Conservation (phyloP, 495 filamentous ascomycete species). For the Penicillium cinerascens region DNA sequence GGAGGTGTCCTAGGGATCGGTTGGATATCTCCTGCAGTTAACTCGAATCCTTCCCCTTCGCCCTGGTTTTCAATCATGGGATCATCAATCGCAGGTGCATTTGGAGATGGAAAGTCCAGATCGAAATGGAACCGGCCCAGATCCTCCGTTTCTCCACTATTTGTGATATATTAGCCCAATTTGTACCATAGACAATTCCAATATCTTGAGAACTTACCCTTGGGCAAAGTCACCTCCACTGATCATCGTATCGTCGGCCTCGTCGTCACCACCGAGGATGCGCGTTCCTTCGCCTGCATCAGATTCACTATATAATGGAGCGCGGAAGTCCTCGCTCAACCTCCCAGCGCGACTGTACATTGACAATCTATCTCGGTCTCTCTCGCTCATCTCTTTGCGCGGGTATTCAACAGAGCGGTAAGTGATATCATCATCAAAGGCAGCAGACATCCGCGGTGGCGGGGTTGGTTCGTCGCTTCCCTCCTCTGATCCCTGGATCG, state of each 20-base stretch:
- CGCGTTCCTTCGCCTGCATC: conserved; percentile 47
- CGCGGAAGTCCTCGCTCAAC: conserved; percentile 61
- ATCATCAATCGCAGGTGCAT: conserved; percentile 28
- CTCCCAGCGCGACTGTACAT: conserved; percentile 54
- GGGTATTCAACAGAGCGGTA: conserved; percentile 67
- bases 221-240: conserved; percentile 39
- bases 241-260: conserved; percentile 31
- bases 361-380: conserved; percentile 41
- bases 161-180: conserved; percentile 25
- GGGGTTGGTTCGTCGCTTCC: conserved; percentile 45
- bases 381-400: conserved; percentile 56
- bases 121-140: conserved; percentile 43
- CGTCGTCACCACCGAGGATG: conserved; percentile 33
- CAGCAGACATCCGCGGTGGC: conserved; percentile 58
- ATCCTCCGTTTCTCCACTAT: conserved; percentile 47
- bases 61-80: conserved; percentile 27
- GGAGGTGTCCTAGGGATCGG: conserved; percentile 15
- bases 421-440: conserved; percentile 66
- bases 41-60: conserved; percentile 40
- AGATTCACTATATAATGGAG: conserved; percentile 47
- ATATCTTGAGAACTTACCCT: conserved; percentile 31
- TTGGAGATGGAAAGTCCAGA: conserved; percentile 42
- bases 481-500: conserved; percentile 56
- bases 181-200: conserved; percentile 8
- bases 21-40: conserved; percentile 33